phyloP scores from a whole-genome alignment of 2,329 filamentous ascomycete species.

The Pseudogymnoascus sp. region DNA sequence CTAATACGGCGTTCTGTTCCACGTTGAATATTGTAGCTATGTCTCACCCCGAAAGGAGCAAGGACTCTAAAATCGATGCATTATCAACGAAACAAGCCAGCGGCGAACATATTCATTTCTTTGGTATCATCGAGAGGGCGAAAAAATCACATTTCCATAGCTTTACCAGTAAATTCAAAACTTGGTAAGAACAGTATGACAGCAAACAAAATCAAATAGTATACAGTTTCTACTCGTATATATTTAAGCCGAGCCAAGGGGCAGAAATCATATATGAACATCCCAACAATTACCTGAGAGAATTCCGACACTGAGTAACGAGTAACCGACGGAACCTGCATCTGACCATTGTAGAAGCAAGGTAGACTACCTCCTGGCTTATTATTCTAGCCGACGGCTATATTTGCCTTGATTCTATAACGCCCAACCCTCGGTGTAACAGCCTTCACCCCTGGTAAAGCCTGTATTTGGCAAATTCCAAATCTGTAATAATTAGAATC shows the following conservation, averaged over 20 bases:
- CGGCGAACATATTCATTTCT: background rate
- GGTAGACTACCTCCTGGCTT: background rate
- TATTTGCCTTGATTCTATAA: background rate
- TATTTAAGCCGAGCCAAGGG: background rate
- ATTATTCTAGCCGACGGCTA: background rate
- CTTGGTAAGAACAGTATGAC: background rate
- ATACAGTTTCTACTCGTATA: background rate
- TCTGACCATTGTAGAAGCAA: background rate
- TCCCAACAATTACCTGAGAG: background rate
- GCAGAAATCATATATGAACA: background rate
- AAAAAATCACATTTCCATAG: background rate
- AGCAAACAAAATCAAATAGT: background rate
- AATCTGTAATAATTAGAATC: background rate
- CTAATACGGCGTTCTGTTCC: background rate
- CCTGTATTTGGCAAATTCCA: background rate
- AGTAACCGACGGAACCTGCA: background rate
- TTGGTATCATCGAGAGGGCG: background rate
- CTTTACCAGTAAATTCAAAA: background rate
- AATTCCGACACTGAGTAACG: background rate
- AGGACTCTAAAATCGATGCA: background rate
- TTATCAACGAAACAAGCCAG: background rate
- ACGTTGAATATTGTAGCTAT: background rate
- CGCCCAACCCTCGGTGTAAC: background rate
- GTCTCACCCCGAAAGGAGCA: background rate
- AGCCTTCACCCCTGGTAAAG: background rate